Base-by-base conservation (phyloP, 2,329 filamentous ascomycete species). In the Botryotinia calthae region DNA sequence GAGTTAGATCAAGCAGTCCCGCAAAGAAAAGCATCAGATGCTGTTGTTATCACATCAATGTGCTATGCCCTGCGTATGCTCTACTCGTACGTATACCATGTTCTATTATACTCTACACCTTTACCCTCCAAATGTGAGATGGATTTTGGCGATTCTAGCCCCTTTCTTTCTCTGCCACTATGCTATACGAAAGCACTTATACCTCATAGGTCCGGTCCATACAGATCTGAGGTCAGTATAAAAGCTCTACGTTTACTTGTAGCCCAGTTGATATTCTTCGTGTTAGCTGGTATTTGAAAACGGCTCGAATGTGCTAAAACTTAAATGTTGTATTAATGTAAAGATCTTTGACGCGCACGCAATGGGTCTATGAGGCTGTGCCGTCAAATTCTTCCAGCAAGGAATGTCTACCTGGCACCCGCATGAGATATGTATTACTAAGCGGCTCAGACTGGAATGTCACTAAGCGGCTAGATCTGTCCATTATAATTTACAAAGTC, bases 291-390 rank as follows among this genome's bases (percentile, higher is more conserved):
- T 65, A 18, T 51, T 14, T 34, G 22, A 65, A 51, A 51, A 37
- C 28, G 44, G 48, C 34, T 65, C 59, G n/a, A 20, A 48, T 22
- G 16, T 51, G 48, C 31, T 54, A 48, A 31, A 54, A 54, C 51
- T 31, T 66, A 42, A 42, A 67, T 25, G 16, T 51, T 5, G 25
- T 68, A 37, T 56, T 31, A 7, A 37, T 37, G 65, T 56, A 72
- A 34, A 56, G 56, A 34, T 48, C 48, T 46, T 66, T 56, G 72
- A 65, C 71, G 73, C 73, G 71, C 51, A 59, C 31, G n/a, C 40
- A 61, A 71, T 68, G 70, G 72, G 74, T 67, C 72, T 34, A 51
- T 40, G 48, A 62, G 63, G 56, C 63, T 70, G 40, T 61, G 59
- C 25, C 25, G 48, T 37, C 22, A 31, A 48, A 54, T 70, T 72